Conservation (phyloP, 148 eudicot genomes). For the Fallopia convolvulus region DNA sequence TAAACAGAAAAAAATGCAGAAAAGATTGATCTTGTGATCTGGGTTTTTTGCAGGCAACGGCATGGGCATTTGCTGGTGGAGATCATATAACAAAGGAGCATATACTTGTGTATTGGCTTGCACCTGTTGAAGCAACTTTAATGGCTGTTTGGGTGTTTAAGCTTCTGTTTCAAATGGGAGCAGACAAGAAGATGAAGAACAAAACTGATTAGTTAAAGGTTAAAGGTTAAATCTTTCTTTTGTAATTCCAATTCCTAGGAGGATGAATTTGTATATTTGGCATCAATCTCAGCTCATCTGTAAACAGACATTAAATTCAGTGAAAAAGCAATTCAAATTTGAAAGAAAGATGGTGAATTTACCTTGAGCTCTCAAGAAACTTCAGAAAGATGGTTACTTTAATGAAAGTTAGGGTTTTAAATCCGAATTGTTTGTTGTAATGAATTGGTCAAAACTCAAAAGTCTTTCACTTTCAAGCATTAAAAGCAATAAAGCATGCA, state of each 20-base stretch:
- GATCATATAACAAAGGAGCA: slow-evolving; percentile 79
- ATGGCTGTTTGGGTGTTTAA: slow-evolving; percentile 60
- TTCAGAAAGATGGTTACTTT: not conserved
- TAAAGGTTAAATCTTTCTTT: too few relatives aligned
- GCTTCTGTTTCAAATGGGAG: slow-evolving; percentile 29
- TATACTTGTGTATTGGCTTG: slow-evolving; percentile 89
- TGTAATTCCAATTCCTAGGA: too few relatives aligned
- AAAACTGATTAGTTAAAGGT: slow-evolving; percentile 22
- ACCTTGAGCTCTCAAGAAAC: not conserved
- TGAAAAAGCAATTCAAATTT: not conserved
- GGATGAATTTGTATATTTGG: too few relatives aligned
- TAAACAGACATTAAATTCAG: not conserved
- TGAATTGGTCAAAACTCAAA: not conserved
- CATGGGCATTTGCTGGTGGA: slow-evolving; percentile 90
- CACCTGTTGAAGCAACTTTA: slow-evolving; percentile 70
- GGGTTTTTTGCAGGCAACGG: slow-evolving; percentile 48
- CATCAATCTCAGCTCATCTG: not conserved
- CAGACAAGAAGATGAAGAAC: slow-evolving; percentile 22
- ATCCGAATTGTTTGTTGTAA: not conserved
- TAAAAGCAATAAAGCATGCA: not conserved
- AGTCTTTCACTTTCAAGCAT: not conserved
- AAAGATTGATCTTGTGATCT: not conserved
- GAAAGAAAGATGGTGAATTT: not conserved
- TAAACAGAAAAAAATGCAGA: not conserved
- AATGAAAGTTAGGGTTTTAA: not conserved